A percentile compares a stretch with the other conserved stretches of the same genome.
These are phyloP conservation scores for Chenopodium quinoa DNA, from an alignment of 148 eudicot genomes.

Conservation along the genomic window DNA sequence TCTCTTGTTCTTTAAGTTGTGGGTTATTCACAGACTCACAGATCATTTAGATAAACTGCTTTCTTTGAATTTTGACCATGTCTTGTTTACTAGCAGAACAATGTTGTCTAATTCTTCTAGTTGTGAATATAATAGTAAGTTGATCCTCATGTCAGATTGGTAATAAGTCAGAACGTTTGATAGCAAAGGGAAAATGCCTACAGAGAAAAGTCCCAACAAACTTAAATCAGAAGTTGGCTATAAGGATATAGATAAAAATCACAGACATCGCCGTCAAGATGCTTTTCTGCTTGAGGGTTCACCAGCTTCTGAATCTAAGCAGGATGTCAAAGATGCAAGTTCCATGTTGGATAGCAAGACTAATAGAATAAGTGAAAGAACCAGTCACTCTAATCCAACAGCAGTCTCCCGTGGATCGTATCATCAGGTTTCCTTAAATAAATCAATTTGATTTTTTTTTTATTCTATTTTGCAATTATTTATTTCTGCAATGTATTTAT, in stretches of 20 bases:
- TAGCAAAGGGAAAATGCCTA: slow-evolving; percentile 49
- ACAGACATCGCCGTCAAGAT: slow-evolving; percentile 52
- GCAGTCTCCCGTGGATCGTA: slow-evolving; percentile 32
- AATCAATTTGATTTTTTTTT: not conserved
- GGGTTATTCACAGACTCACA: not conserved
- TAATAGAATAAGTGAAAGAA: slow-evolving; percentile 33
- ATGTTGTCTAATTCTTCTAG: not conserved
- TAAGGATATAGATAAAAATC: slow-evolving; percentile 51
- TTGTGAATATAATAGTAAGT: not conserved
- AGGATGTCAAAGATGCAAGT: slow-evolving; percentile 31
- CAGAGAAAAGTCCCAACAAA: slow-evolving; percentile 50
- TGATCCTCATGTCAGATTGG: slow-evolving; percentile 3
- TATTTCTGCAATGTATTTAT: not conserved
- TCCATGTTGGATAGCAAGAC: slow-evolving; percentile 39
- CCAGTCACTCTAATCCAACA: slow-evolving; percentile 28
- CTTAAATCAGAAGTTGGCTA: slow-evolving; percentile 37
- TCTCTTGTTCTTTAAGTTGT: not conserved
- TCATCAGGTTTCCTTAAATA: slow-evolving; percentile 46
- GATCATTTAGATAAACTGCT: not conserved
- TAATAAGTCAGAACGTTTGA: slow-evolving; percentile 50
- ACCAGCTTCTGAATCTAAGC: slow-evolving; percentile 32
- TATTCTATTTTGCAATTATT: not conserved
- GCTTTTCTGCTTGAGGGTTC: slow-evolving; percentile 57
- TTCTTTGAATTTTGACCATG: not conserved
- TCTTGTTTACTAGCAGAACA: not conserved